A percentile compares a stretch with the other conserved stretches of the same genome.
Conservation (phyloP, 441 rosid species). For the Gossypium armourianum region DNA sequence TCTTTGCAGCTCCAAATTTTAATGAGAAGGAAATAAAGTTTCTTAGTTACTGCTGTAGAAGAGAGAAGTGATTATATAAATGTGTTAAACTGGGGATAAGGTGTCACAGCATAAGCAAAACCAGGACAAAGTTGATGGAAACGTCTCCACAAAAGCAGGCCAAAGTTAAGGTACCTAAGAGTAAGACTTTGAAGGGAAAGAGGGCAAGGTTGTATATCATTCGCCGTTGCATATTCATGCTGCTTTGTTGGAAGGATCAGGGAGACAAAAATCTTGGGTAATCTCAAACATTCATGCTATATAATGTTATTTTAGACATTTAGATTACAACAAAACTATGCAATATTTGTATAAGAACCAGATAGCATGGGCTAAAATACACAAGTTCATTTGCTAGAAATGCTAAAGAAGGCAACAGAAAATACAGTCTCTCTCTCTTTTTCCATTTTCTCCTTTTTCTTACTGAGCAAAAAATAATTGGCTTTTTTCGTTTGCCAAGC, state of each 20-base stretch:
- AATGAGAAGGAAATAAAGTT: conserved; percentile 19
- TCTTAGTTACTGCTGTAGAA: conserved; percentile 18
- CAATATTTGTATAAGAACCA: neutral
- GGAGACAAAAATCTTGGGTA: conserved; percentile 28
- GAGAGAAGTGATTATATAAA: conserved; percentile 10
- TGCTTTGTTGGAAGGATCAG: conserved; percentile 30
- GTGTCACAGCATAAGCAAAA: conserved; percentile 2
- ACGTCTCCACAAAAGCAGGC: conserved; percentile 21
- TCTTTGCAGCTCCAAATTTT: conserved; percentile 17
- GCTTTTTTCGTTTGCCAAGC: neutral
- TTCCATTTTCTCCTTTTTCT: neutral
- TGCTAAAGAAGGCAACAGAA: conserved; percentile 3
- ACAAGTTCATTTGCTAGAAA: neutral
- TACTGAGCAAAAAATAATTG: neutral
- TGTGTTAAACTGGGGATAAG: conserved; percentile 5
- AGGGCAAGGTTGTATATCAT: conserved; percentile 29
- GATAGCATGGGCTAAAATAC: neutral
- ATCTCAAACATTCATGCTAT: conserved; percentile 33
- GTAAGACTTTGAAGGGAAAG: conserved; percentile 24
- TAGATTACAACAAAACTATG: neutral
- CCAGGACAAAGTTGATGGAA: conserved; percentile 23
- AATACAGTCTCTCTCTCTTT: neutral
- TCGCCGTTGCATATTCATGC: conserved; percentile 29
- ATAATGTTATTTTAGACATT: conserved; percentile 7
- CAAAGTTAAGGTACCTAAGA: conserved; percentile 24